Conservation (phyloP, 2,329 filamentous ascomycete species). For the Graphiopsis chlorocephala region DNA sequence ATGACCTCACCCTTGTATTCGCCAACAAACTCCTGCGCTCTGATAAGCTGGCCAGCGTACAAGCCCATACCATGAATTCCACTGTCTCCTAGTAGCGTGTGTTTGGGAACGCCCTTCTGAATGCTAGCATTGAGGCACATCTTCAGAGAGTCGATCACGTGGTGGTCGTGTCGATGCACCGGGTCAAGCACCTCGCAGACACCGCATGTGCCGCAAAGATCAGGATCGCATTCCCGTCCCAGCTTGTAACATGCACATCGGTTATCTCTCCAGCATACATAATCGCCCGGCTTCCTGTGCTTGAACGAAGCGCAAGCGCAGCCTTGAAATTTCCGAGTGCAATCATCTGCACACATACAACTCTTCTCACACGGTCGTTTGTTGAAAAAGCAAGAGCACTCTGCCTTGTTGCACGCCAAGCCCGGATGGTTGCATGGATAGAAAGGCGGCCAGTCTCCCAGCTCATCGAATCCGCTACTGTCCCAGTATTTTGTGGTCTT, state of each 20-base stretch:
- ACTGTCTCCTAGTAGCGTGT: constrained; percentile 67
- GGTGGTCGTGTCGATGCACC: constrained; percentile 56
- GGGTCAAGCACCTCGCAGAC: constrained; percentile 67
- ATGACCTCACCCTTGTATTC: constrained; percentile 81
- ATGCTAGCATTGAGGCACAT: constrained; percentile 71
- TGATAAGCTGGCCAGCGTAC: constrained; percentile 67
- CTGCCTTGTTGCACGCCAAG: constrained; percentile 55
- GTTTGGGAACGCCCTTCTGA: constrained; percentile 65
- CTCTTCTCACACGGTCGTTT: constrained; percentile 69
- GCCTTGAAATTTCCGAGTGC: constrained; percentile 50
- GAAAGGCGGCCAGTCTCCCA: constrained; percentile 53
- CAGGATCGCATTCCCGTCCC: constrained; percentile 77
- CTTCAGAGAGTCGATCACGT: constrained; percentile 47
- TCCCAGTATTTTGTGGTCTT: constrained; percentile 10
- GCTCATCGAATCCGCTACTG: constrained; percentile 21
- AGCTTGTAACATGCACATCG: constrained; percentile 68
- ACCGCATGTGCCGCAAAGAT: constrained; percentile 70
- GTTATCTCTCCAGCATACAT: constrained; percentile 39
- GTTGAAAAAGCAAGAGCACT: constrained; percentile 62
- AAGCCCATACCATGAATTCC: constrained; percentile 73
- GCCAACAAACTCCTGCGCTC: constrained; percentile 69
- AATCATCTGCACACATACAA: constrained; percentile 63
- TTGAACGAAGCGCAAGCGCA: constrained; percentile 35
- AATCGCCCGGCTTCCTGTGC: constrained; percentile 13
- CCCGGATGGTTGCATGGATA: constrained; percentile 70